These are phyloP conservation scores for Paramecium octaurelia DNA, from an alignment of 73 alveolate species.

Conservation along the genomic window DNA sequence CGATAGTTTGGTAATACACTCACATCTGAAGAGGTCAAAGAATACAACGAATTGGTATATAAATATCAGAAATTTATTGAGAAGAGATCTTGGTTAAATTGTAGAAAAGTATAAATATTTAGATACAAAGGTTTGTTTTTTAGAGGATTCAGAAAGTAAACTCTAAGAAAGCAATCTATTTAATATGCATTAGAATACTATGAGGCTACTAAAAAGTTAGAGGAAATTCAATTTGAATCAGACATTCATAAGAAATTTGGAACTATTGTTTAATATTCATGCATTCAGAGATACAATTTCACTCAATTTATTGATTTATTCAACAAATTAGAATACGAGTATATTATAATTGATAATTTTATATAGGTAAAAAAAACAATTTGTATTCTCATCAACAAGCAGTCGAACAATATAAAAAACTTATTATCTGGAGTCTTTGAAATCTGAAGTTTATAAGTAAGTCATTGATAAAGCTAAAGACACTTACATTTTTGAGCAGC, in stretches of 20 bases:
- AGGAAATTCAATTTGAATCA: background rate
- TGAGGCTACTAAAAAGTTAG: background rate
- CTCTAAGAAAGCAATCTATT: background rate
- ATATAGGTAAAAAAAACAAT: background rate
- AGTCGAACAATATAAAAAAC: background rate
- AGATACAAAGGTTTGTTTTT: background rate
- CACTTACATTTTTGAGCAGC: background rate
- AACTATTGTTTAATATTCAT: background rate
- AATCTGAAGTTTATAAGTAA: background rate
- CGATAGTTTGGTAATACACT: background rate
- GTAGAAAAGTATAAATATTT: background rate
- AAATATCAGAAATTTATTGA: constrained; percentile 2
- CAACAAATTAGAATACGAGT: background rate
- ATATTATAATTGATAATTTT: background rate
- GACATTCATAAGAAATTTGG: background rate
- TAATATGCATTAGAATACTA: background rate
- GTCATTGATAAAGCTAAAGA: background rate
- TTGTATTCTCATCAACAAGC: background rate
- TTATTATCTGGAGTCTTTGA: background rate
- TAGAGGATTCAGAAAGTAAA: constrained; percentile 29
- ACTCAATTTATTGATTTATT: background rate
- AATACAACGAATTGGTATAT: background rate
- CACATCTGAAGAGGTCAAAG: background rate
- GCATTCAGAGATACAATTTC: background rate
- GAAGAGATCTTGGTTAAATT: background rate